A percentile compares a stretch with the other conserved stretches of the same genome.
These are phyloP conservation scores for Passalora sequoiae DNA, from an alignment of 2,329 filamentous ascomycete genomes.

Conservation along the genomic window DNA sequence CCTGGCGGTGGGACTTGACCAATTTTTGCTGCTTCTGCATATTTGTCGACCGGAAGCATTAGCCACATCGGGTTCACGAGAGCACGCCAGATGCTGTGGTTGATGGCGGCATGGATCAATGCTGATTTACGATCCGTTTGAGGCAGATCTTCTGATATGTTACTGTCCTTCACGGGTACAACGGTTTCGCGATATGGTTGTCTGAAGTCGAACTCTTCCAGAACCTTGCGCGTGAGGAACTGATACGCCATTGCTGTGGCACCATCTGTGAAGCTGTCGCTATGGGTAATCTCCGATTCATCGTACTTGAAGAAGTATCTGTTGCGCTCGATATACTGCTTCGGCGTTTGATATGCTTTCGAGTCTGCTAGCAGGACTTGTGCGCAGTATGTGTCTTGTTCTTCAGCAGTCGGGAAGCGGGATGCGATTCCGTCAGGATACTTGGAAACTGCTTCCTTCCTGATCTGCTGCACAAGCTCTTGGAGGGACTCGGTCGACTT, in stretches of 20 bases:
- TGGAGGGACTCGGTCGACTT: constrained; percentile 31
- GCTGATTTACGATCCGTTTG: neutral
- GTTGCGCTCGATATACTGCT: constrained; percentile 53
- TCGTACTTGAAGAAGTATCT: constrained; percentile 51
- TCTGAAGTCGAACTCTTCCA: constrained; percentile 10
- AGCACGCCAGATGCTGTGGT: constrained; percentile 11
- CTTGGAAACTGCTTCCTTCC: constrained; percentile 3
- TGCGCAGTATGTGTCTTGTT: constrained; percentile 45
- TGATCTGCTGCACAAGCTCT: constrained; percentile 32
- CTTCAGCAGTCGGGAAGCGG: constrained; percentile 1
- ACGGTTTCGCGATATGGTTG: constrained; percentile 10
- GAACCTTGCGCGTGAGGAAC: neutral
- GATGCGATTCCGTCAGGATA: constrained; percentile 6
- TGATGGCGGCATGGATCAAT: constrained; percentile 7
- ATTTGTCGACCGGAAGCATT: constrained; percentile 6
- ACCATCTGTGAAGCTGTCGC: constrained; percentile 8
- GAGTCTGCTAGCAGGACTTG: constrained; percentile 51
- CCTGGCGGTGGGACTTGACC: constrained; percentile 5
- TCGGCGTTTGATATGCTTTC: constrained; percentile 53
- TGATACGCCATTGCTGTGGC: constrained; percentile 7
- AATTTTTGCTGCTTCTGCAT: constrained; percentile 3
- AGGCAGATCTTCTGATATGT: neutral
- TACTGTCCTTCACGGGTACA: neutral
- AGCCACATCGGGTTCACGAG: constrained; percentile 9
- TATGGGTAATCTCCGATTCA: constrained; percentile 7